Percentiles rank a stretch among this genome's conserved stretches.
Conservation (phyloP, 2,329 filamentous ascomycete species). For the Paecilomyces sp. region DNA sequence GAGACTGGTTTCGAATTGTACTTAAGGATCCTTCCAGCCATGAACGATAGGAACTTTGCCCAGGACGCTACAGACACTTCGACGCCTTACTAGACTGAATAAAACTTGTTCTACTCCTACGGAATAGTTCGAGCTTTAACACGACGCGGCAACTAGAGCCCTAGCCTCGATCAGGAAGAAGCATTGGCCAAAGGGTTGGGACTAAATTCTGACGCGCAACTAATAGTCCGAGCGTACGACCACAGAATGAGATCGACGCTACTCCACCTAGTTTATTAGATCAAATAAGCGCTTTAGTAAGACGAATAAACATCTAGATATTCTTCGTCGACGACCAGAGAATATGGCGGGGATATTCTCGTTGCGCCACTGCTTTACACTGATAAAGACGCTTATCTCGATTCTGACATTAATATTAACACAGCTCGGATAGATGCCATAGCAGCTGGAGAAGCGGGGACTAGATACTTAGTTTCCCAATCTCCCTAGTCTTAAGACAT, state of each 20-base stretch:
- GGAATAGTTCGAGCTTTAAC: not conserved
- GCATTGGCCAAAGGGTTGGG: not conserved
- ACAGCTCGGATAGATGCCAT: not conserved
- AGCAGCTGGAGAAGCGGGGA: not conserved
- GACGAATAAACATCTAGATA: not conserved
- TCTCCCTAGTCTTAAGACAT: not conserved
- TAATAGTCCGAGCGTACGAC: not conserved
- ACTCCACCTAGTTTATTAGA: not conserved
- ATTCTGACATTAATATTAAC: not conserved
- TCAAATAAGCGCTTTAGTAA: not conserved
- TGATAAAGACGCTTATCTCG: not conserved
- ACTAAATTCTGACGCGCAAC: not conserved
- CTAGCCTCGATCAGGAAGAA: not conserved
- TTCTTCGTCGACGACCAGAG: not conserved
- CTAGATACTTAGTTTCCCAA: not conserved
- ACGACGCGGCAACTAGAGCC: not conserved
- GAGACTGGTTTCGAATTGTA: too few species aligned
- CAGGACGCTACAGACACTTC: too few species aligned
- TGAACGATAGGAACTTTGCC: too few species aligned
- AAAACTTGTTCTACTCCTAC: too few species aligned
- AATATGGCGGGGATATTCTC: not conserved
- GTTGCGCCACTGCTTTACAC: not conserved
- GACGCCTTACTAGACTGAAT: too few species aligned
- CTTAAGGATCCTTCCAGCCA: too few species aligned
- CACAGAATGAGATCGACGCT: not conserved